Conservation (phyloP, 2,329 filamentous ascomycete genomes). For the Clonostachys sp. region DNA sequence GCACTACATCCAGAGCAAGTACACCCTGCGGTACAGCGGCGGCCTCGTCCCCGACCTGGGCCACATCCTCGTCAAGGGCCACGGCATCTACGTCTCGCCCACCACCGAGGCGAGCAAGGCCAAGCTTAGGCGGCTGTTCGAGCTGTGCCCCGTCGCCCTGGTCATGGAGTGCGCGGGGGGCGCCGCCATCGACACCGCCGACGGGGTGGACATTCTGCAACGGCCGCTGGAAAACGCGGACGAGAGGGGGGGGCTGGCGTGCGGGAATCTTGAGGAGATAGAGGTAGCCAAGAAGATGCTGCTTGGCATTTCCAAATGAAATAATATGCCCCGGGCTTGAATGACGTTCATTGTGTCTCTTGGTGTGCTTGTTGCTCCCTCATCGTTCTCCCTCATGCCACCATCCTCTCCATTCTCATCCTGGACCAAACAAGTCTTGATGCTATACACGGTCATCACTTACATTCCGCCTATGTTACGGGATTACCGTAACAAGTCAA, state of each 20-base stretch:
- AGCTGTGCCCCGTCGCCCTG: slow-evolving; percentile 55
- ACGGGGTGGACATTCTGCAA: slow-evolving; percentile 34
- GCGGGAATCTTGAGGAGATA: slow-evolving; percentile 45
- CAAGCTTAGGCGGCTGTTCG: slow-evolving; percentile 55
- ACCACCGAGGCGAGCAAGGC: slow-evolving; percentile 45
- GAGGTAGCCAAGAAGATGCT: slow-evolving; percentile 11
- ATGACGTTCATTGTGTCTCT: not conserved
- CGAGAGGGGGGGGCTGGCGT: slow-evolving; percentile 44
- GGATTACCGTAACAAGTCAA: too few species aligned
- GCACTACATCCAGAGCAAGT: slow-evolving; percentile 44
- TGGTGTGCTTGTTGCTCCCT: not conserved
- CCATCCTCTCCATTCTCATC: not conserved
- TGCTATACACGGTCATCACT: not conserved
- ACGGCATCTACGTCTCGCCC: slow-evolving; percentile 56
- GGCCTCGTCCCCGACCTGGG: slow-evolving; percentile 58
- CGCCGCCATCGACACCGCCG: slow-evolving; percentile 42
- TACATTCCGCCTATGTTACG: too few species aligned
- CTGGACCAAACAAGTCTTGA: not conserved
- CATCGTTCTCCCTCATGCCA: not conserved
- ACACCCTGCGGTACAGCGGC: slow-evolving; percentile 56
- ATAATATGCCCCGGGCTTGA: too few species aligned
- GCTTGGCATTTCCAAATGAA: not conserved
- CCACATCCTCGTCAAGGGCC: slow-evolving; percentile 55
- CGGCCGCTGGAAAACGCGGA: slow-evolving; percentile 32
- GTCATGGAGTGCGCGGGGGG: slow-evolving; percentile 58